Percentiles rank a stretch among this genome's conserved stretches.
These are phyloP conservation scores for Bocquillonia castaneifolia DNA, from an alignment of 441 rosid genomes.

Conservation along the genomic window DNA sequence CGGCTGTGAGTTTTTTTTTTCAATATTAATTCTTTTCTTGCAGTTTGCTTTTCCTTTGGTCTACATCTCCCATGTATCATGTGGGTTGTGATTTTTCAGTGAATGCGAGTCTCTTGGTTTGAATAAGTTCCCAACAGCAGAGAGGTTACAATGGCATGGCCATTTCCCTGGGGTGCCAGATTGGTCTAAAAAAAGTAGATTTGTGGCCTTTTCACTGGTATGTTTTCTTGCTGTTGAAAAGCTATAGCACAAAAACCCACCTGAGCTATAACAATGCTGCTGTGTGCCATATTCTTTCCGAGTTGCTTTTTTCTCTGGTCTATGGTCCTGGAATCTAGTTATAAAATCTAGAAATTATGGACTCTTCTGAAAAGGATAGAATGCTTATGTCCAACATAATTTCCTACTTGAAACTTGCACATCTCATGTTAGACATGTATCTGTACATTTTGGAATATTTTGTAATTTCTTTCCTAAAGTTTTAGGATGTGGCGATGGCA, in stretches of 20 bases:
- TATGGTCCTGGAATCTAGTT: not conserved
- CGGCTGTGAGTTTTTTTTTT: constrained; percentile 50
- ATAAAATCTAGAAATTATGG: too few species aligned
- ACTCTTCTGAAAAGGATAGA: too few species aligned
- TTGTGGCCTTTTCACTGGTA: constrained; percentile 92
- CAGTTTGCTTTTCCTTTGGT: constrained; percentile 6
- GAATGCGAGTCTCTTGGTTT: constrained; percentile 87
- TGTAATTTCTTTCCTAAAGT: too few species aligned
- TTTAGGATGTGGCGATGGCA: too few species aligned
- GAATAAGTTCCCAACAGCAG: constrained; percentile 76
- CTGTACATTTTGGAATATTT: too few species aligned
- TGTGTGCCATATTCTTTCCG: not conserved
- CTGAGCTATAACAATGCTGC: not conserved
- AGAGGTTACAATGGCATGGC: constrained; percentile 95
- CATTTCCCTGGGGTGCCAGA: constrained; percentile 67
- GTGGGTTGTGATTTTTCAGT: constrained; percentile 38
- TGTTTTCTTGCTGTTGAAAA: constrained; percentile 9
- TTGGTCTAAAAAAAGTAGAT: constrained; percentile 83
- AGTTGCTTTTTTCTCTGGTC: not conserved
- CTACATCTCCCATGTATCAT: not conserved
- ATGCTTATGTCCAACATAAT: too few species aligned
- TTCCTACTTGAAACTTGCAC: too few species aligned
- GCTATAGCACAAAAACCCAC: not conserved
- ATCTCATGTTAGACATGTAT: too few species aligned
- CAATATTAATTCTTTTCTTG: not conserved